These are phyloP conservation scores for Caryocar brasiliense DNA, from an alignment of 441 rosid genomes.

Conservation along the genomic window DNA sequence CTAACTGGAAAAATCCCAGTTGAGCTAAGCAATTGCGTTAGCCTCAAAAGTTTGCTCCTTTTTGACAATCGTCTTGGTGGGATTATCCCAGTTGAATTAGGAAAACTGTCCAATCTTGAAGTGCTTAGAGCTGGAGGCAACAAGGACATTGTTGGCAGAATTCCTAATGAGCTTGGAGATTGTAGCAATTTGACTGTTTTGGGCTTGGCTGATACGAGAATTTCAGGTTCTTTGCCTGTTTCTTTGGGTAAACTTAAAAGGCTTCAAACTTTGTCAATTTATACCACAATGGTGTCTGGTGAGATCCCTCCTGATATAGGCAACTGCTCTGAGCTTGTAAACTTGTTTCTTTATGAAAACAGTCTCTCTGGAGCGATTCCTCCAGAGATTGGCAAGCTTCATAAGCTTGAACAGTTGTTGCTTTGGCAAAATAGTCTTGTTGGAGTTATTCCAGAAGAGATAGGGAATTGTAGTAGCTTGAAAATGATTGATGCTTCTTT, in stretches of 20 bases:
- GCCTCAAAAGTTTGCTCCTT: constrained; percentile 42
- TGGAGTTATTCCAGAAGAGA: constrained; percentile 79
- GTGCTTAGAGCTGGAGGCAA: constrained; percentile 82
- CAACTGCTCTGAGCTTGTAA: constrained; percentile 76
- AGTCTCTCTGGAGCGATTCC: constrained; percentile 81
- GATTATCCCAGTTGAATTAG: constrained; percentile 59
- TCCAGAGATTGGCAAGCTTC: constrained; percentile 55
- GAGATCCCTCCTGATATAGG: constrained; percentile 77
- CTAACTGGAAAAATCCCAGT: constrained; percentile 76
- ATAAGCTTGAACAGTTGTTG: constrained; percentile 57
- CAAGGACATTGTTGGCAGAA: constrained; percentile 55
- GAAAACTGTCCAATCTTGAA: constrained; percentile 48
- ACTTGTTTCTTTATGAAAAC: constrained; percentile 72
- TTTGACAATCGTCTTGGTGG: constrained; percentile 66
- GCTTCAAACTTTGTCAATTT: constrained; percentile 62
- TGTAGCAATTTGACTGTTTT: constrained; percentile 64
- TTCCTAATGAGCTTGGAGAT: constrained; percentile 73
- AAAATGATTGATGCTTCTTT: constrained; percentile 68
- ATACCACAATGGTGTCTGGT: constrained; percentile 77
- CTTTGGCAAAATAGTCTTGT: constrained; percentile 76
- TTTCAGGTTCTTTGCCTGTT: constrained; percentile 63
- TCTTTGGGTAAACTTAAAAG: constrained; percentile 64
- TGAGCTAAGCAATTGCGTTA: constrained; percentile 40
- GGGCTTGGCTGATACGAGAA: constrained; percentile 71
- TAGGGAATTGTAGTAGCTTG: constrained; percentile 67